Percentiles rank a stretch among this genome's conserved stretches.
These are phyloP conservation scores for Sphaerobolus stellatus DNA, from an alignment of 1,284 basidiomycete species.

Conservation along the genomic window DNA sequence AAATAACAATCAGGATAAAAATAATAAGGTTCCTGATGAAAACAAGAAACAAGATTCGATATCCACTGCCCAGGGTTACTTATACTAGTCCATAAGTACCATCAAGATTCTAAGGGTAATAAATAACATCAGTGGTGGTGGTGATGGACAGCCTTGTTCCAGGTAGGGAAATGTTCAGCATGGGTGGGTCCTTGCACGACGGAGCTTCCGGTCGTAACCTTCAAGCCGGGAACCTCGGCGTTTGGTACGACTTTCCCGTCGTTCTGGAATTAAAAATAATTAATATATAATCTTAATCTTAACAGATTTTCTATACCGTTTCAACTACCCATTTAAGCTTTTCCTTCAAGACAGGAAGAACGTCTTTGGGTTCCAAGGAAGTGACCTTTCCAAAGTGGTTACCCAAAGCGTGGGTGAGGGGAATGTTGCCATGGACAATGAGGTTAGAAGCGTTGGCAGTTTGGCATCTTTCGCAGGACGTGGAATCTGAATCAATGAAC, in stretches of 20 bases:
- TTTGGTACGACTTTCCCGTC: background rate
- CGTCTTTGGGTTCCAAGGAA: conserved; percentile 2
- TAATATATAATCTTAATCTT: background rate
- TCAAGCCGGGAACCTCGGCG: background rate
- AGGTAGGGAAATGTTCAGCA: background rate
- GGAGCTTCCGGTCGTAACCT: background rate
- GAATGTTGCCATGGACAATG: conserved; percentile 9
- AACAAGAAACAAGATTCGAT: no score
- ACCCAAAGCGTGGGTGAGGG: conserved; percentile 7
- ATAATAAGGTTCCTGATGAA: no score
- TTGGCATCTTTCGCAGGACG: conserved; percentile 11
- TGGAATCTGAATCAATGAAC: background rate
- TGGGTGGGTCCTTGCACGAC: background rate
- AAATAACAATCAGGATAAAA: no score
- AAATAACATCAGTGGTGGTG: no score
- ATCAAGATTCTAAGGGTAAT: no score
- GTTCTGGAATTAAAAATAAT: background rate
- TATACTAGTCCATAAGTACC: no score
- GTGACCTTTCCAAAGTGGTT: conserved; percentile 6
- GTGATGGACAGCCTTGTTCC: no score
- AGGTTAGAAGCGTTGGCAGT: conserved; percentile 1
- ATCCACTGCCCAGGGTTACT: no score
- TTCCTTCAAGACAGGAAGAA: conserved; percentile 7
- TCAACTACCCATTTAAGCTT: conserved; percentile 12
- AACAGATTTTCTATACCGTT: background rate